Base-by-base conservation (phyloP, 1,139 yeast genomes). In the Yamadazyma taylorii region DNA sequence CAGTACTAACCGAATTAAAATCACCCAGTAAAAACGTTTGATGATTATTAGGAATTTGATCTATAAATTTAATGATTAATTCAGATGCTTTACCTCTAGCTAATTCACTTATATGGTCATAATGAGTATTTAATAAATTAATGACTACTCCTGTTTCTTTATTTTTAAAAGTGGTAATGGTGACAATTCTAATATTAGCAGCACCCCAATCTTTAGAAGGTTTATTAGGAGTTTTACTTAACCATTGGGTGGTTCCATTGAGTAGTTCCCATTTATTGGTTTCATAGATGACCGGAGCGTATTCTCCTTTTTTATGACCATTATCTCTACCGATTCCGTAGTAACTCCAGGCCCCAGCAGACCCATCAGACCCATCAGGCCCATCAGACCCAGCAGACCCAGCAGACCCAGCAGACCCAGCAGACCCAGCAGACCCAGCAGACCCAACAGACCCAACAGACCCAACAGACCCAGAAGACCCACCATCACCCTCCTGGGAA, bases 301-400 rank as follows among this genome's bases (percentile, higher is more conserved):
- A 70, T 41, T 74, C 79, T 7, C 78, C 78, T 3, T 51, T 47
- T 8, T 50, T 48, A 5, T 46, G 42, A 2, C 78, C 78, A 48
- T 73, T 73, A 33, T 69, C 72, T 47, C 78, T 54, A 2, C 78
- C 78, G 14, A 64, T 64, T 2, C 75, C 75, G 39, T 62, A 66
- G 43, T 69, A 70, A 4, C 53, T 50, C 66, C 71, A 73, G n/a
- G n/a, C n/a, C n/a, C n/a, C n/a, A n/a, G n/a, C n/a, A n/a, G n/a
- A n/a, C n/a, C n/a, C n/a, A n/a, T n/a, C n/a, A n/a, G n/a, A n/a
- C n/a, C n/a, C n/a, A n/a, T n/a, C n/a, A n/a, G n/a, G n/a, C n/a
- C n/a, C n/a, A n/a, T n/a, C n/a, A n/a, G n/a, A n/a, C n/a, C n/a
- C n/a, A n/a, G n/a, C n/a, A n/a, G n/a, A n/a, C n/a, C n/a, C n/a